These are phyloP conservation scores for Aspergillus heteromorphus DNA, from an alignment of 495 filamentous ascomycete genomes.

Conservation along the genomic window DNA sequence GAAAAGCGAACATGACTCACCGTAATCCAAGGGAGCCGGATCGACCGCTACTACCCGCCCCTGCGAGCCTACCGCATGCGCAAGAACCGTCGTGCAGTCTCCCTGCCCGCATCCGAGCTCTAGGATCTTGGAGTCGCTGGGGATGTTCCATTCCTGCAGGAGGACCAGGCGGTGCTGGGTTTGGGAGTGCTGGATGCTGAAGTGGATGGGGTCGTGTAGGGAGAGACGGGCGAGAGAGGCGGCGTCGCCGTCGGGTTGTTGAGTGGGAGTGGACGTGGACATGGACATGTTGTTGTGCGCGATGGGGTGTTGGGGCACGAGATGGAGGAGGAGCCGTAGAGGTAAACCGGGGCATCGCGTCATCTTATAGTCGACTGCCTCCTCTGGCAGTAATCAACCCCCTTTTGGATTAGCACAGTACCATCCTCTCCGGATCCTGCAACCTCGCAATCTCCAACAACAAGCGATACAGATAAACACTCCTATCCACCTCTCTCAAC, in stretches of 20 bases:
- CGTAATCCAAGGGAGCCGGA: slow-evolving; percentile 45
- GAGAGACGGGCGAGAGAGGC: slow-evolving; percentile 17
- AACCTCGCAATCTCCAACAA: no score
- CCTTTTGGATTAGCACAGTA: no score
- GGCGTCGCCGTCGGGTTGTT: not conserved
- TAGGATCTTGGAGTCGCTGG: slow-evolving; percentile 35
- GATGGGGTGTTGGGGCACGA: no score
- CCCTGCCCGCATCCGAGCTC: slow-evolving; percentile 55
- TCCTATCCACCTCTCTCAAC: no score
- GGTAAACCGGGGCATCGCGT: no score
- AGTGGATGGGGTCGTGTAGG: slow-evolving; percentile 20
- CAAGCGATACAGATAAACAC: no score
- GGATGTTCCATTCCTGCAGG: slow-evolving; percentile 32
- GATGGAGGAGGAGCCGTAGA: no score
- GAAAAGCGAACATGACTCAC: slow-evolving; percentile 17
- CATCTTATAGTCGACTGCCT: no score
- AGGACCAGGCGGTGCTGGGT: slow-evolving; percentile 39
- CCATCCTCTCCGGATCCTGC: no score
- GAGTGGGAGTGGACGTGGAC: no score
- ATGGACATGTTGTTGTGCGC: slow-evolving; percentile 8
- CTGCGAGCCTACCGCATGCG: slow-evolving; percentile 35
- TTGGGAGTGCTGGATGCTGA: slow-evolving; percentile 34
- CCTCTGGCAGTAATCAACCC: no score
- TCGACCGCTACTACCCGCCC: slow-evolving; percentile 45
- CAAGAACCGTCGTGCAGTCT: slow-evolving; percentile 42